These are phyloP conservation scores for Neoscytalidium dimidiatum DNA, from an alignment of 2,329 filamentous ascomycete species.

Conservation along the genomic window DNA sequence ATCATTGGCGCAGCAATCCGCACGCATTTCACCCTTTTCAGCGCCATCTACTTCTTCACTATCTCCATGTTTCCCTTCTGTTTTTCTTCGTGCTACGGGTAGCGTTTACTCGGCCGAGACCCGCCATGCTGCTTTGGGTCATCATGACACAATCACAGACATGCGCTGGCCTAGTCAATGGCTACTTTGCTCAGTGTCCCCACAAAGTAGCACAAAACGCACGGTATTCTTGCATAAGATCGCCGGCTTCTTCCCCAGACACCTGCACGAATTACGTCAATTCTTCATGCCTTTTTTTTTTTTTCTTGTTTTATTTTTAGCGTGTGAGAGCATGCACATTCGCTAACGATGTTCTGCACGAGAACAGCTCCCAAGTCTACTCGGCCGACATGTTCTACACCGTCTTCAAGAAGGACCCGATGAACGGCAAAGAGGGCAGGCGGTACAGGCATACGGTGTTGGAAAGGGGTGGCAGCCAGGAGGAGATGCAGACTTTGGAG, in stretches of 20 bases:
- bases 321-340: neutral
- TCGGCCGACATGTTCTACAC: conserved; percentile 84
- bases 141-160: neutral
- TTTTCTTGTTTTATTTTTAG: neutral
- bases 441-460: conserved; percentile 77
- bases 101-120: neutral
- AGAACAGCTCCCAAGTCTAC: conserved; percentile 69
- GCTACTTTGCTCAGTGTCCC: no score
- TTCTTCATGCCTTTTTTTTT: neutral
- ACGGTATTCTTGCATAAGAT: no score
- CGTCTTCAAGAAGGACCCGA: conserved; percentile 75
- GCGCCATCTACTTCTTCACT: no score
- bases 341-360: neutral
- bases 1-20: no score
- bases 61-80: neutral
- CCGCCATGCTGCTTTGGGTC: neutral
- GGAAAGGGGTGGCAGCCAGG: conserved; percentile 74
- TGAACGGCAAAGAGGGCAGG: conserved; percentile 72
- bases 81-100: neutral
- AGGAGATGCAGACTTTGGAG: conserved; percentile 78
- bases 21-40: no score
- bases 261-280: no score
- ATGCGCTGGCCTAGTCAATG: no score
- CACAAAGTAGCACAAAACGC: no score
- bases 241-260: no score